Evolutionary conservation across 2,329 filamentous ascomycete genomes (phyloP).

Genomic region (Paraphoma chrysanthemicola): DNA sequence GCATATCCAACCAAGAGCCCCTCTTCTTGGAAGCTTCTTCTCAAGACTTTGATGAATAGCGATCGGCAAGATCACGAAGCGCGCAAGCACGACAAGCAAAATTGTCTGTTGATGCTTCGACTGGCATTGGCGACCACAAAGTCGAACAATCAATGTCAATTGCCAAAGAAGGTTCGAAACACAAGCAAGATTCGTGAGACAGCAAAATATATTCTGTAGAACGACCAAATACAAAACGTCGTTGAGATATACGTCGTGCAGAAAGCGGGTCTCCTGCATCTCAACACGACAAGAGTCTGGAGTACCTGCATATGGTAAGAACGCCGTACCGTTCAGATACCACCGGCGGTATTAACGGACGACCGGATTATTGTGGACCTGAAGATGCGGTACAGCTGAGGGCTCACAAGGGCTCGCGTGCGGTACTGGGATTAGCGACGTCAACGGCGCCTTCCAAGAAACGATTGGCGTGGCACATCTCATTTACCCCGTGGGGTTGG

Average conservation of each 20-base stretch:
- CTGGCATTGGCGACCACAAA: too few relatives aligned
- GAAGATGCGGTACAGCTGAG: neutral
- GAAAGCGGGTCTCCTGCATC: neutral
- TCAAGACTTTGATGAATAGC: too few relatives aligned
- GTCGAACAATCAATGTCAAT: too few relatives aligned
- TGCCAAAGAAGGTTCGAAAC: too few relatives aligned
- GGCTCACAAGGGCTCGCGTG: neutral
- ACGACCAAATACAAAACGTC: too few relatives aligned
- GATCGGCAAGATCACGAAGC: too few relatives aligned
- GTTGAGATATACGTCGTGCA: too few relatives aligned
- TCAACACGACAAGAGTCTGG: neutral
- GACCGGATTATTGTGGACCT: conserved; percentile 1
- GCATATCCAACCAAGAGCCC: neutral
- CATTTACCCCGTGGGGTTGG: conserved; percentile 18
- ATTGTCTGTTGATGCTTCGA: too few relatives aligned
- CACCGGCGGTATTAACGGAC: neutral
- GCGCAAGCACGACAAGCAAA: too few relatives aligned
- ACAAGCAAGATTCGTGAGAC: too few relatives aligned
- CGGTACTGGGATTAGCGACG: conserved; percentile 6
- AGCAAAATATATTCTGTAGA: too few relatives aligned
- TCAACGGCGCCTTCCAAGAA: conserved; percentile 16
- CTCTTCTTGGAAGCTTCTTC: neutral
- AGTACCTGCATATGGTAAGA: neutral
- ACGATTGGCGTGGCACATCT: conserved; percentile 18
- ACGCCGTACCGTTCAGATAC: neutral